Evolutionary conservation across 2,329 filamentous ascomycete species (phyloP), one percentile per base, ranked within the genome.

Genomic region (Trichoderma guizhouense): DNA sequence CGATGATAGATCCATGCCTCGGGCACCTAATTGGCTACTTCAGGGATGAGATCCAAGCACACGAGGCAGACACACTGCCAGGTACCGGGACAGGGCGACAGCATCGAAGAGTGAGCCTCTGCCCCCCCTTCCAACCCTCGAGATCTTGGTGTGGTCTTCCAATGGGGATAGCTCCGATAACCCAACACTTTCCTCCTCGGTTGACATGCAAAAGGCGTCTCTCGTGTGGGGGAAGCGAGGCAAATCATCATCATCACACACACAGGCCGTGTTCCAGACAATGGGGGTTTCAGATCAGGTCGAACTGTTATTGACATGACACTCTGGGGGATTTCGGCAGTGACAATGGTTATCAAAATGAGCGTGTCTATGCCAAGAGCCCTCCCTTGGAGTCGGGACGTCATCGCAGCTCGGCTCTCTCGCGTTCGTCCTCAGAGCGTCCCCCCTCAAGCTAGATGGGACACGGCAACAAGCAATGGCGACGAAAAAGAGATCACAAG

Each of bases 21-120:
- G 30, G 32, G 14, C 9, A 24, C 39, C 21, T 62, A 36, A 69
- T 53, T 62, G 39, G 36, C 21, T 53, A 24, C 21, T 69, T 62
- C 57, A 69, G 67, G 67, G 67, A 36, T 28, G 30, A 28, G 57
- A 30, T 26, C 57, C 6, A 53, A 21, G 57, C 57, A 69, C 57
- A 69, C 39, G 21, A 61, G 57, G 39, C 55, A 61, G 64, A 60
- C 36, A 39, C 66, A 69, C 47, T 60, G 55, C 24, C 26, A 69
- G n/a, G 57, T n/a, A 36, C 36, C 57, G 51, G 28, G 39, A 69
- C 21, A 62, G 28, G 47, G 57, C 9, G 43, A 69, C 53, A 58
- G 30, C 21, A 30, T 15, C 36, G 14, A 51, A 26, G 21, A 28
- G 39, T 43, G 57, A 62, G n/a, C 39, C 24, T 51, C 21, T 34